phyloP scores from a whole-genome alignment of 148 eudicot genomes.

The Salicornia ramosissima region DNA sequence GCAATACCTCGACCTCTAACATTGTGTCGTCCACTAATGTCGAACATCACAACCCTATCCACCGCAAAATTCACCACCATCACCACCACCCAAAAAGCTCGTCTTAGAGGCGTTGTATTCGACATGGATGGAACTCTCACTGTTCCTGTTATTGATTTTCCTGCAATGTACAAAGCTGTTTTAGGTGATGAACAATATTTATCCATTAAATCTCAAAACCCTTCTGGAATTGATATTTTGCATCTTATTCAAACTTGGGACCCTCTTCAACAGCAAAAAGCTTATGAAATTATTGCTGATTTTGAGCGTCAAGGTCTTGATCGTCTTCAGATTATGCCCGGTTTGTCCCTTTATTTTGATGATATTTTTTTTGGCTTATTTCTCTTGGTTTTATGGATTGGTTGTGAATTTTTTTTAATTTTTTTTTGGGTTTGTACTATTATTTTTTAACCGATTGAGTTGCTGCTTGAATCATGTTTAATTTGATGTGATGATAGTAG shows the following conservation, averaged over 20 bases:
- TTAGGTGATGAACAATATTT: slow-evolving; percentile 59
- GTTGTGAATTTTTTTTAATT: no score
- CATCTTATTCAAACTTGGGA: slow-evolving; percentile 62
- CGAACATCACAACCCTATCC: slow-evolving; percentile 9
- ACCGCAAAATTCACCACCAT: background rate
- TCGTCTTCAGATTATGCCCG: slow-evolving; percentile 93
- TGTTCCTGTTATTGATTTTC: slow-evolving; percentile 82
- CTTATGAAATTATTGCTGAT: slow-evolving; percentile 67
- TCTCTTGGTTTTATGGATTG: no score
- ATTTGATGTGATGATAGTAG: no score
- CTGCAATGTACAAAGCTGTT: slow-evolving; percentile 80
- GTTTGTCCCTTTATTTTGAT: slow-evolving; percentile 30
- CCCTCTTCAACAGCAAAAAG: slow-evolving; percentile 44
- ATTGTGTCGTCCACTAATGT: slow-evolving; percentile 9
- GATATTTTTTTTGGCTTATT: no score
- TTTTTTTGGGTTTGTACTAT: no score
- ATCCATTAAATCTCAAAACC: slow-evolving; percentile 33
- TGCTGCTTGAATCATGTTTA: no score
- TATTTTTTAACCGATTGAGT: no score
- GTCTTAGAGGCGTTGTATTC: slow-evolving; percentile 73
- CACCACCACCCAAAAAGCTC: slow-evolving; percentile 23
- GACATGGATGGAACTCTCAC: slow-evolving; percentile 99
- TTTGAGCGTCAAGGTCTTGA: slow-evolving; percentile 69
- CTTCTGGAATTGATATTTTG: slow-evolving; percentile 79
- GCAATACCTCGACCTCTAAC: slow-evolving; percentile 9